Evolutionary conservation across 306 rosid species (phyloP).

Genomic region (Astragalus glycyphyllos): DNA sequence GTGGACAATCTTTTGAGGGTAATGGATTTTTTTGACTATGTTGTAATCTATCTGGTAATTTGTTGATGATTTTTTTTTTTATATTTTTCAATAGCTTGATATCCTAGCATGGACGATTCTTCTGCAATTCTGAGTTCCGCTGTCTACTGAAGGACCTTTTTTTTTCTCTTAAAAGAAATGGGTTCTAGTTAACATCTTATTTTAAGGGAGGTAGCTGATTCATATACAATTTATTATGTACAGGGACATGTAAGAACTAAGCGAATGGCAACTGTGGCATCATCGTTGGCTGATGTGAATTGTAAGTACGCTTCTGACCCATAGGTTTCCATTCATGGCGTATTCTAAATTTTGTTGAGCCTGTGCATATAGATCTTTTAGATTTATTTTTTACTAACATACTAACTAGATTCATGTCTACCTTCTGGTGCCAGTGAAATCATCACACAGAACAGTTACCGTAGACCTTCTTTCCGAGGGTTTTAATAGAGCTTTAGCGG

Average conservation of each 20-base stretch:
- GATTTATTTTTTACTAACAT: neutral
- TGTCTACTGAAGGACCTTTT: constrained; percentile 18
- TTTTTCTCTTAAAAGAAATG: neutral
- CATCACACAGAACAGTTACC: constrained; percentile 64
- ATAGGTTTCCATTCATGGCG: constrained; percentile 26
- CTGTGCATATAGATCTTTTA: neutral
- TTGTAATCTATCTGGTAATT: constrained; percentile 38
- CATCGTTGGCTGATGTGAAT: constrained; percentile 62
- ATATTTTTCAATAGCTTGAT: constrained; percentile 33
- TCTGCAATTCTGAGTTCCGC: constrained; percentile 35
- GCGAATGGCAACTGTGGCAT: constrained; percentile 61
- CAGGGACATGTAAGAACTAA: constrained; percentile 78
- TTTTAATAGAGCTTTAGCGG: constrained; percentile 75
- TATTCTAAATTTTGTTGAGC: constrained; percentile 33
- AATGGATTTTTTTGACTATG: constrained; percentile 44
- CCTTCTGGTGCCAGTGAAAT: constrained; percentile 56
- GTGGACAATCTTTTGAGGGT: constrained; percentile 78
- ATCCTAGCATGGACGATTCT: constrained; percentile 37
- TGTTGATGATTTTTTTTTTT: constrained; percentile 26
- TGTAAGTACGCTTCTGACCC: constrained; percentile 59
- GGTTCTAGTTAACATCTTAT: constrained; percentile 27
- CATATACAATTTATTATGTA: constrained; percentile 40
- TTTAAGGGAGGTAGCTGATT: constrained; percentile 34
- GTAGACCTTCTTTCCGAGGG: constrained; percentile 72
- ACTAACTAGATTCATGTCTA: constrained; percentile 45